Evolutionary conservation across 179 eudicot species (phyloP).

Genomic region (Spergularia azorica): DNA sequence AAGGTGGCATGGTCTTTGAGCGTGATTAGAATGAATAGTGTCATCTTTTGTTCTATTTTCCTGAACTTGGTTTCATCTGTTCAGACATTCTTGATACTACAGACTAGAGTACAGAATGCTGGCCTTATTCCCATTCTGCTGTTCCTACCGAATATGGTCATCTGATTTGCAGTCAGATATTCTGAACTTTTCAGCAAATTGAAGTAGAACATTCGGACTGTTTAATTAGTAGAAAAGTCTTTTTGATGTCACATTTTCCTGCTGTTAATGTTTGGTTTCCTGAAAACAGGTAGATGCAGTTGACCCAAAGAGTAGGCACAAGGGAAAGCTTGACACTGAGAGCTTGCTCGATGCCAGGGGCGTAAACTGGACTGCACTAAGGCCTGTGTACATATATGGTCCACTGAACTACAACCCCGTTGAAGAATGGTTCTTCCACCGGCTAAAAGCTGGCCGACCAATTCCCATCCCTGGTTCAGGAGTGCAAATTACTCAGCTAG

Average conservation of each 20-base stretch:
- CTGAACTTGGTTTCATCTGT: no score
- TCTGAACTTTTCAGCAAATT: neutral
- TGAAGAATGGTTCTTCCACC: slow-evolving; percentile 98
- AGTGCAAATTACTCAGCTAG: slow-evolving; percentile 80
- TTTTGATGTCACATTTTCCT: neutral
- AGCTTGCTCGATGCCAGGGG: slow-evolving; percentile 55
- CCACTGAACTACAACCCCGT: slow-evolving; percentile 98
- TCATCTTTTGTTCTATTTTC: no score
- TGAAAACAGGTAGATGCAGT: slow-evolving; percentile 74
- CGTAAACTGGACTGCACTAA: slow-evolving; percentile 81
- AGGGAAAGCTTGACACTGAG: slow-evolving; percentile 97
- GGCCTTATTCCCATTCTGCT: no score
- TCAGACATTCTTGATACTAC: no score
- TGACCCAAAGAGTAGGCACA: slow-evolving; percentile 99
- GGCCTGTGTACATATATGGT: slow-evolving; percentile 97
- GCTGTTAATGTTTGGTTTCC: neutral
- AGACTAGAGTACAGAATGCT: no score
- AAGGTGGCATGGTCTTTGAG: no score
- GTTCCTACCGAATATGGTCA: neutral
- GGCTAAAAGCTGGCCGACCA: slow-evolving; percentile 93
- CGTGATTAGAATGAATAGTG: no score
- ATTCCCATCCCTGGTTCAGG: slow-evolving; percentile 93
- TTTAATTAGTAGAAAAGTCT: neutral
- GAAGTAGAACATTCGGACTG: neutral
- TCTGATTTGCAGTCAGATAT: neutral